phyloP scores from a whole-genome alignment of 345 rosid species.

The Salix arbutifolia region DNA sequence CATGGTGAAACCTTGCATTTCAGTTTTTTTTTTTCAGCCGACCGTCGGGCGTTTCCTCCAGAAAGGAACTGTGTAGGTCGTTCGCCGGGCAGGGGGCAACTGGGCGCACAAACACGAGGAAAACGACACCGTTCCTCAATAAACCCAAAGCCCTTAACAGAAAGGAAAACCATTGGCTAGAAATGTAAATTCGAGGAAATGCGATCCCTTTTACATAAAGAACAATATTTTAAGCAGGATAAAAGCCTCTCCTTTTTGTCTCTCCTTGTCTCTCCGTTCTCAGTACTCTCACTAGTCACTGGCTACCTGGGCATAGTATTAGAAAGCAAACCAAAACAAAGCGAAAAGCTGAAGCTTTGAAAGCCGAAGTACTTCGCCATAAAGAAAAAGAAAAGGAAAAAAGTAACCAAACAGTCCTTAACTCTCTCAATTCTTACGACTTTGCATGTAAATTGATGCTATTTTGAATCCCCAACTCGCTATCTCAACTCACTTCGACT shows the following conservation, averaged over 20 bases:
- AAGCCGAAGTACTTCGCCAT: background rate
- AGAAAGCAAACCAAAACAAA: background rate
- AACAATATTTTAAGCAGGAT: background rate
- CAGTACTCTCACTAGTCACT: background rate
- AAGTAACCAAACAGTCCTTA: background rate
- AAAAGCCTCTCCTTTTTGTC: background rate
- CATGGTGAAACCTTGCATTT: no score
- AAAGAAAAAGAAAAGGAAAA: background rate
- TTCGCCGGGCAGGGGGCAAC: no score
- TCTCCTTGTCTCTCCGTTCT: background rate
- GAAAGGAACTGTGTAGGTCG: no score
- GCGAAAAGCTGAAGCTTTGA: background rate
- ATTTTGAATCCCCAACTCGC: constrained; percentile 18
- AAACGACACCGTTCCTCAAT: background rate
- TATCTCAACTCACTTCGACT: constrained; percentile 25
- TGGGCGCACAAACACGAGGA: no score
- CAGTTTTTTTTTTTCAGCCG: no score
- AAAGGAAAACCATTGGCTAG: background rate
- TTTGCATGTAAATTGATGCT: constrained; percentile 40
- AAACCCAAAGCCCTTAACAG: background rate
- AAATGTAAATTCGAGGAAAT: background rate
- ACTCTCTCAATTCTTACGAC: background rate
- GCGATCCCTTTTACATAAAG: background rate
- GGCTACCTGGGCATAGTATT: background rate
- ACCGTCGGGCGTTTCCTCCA: no score